Evolutionary conservation across 805 yeast species (phyloP), one percentile per base, ranked within the genome.

Genomic region (Yarrowia yakushimensis): DNA sequence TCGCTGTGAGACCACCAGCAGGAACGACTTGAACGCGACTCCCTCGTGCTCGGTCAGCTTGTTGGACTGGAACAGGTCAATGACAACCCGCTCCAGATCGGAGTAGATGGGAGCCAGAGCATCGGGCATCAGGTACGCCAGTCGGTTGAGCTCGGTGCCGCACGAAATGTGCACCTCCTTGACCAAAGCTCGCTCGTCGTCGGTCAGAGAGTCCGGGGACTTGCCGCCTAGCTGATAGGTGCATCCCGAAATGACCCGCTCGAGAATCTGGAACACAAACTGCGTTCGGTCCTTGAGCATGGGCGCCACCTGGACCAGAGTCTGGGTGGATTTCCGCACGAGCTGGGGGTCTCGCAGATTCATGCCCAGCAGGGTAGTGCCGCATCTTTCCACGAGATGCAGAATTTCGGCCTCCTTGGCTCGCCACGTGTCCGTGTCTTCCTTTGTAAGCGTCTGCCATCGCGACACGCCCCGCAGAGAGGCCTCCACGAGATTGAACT

Each of bases 61-160:
- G 63, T 82, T 80, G 2, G 86, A 78, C 3, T 83, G 80, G 66
- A 92, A 74, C 33, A 94, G 84, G 46, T 81, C 81, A 3, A 88
- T 83, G 45, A 96, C 86, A 0, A 88, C 97, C 48, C 78, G 79
- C 72, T 96, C 97, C 62, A 94, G 76, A 68, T 93, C 96, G 37
- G 82, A 82, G 67, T 89, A 86, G 12, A 93, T 91, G 66, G 82
- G 84, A 72, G 86, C 88, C 67, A 94, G 78, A 0, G 96, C 83
- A 67, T 88, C 96, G 0, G 99, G 98, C 88, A 94, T 92, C 72
- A 96, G 80, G 72, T 92, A 87, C 1, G 97, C 99, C 74, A 94
- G 81, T 70, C 99, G 79, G 73, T 94, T 93, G 63, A 94, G 79
- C 73, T 94, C 99, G 0, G 97, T 90, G 42, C 97, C 99, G 73